Percentiles rank a stretch among this genome's conserved stretches.
Conservation (phyloP, 345 rosid species). For the sweet orange (Citrus sinensis) region DVS_A1.0 CM039165.1:34854501-34855000, state of each 20-base stretch:
- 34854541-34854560: neutral
- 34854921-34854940: too few species aligned
- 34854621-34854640: neutral
- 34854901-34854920: neutral
- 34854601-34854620: neutral
- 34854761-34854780: neutral
- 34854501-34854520: constrained; percentile 46
- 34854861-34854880: neutral
- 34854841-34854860: neutral
- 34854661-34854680: neutral
- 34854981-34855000: neutral
- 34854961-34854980: neutral
- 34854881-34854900: neutral
- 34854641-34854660: neutral
- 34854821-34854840: neutral
- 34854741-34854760: too few species aligned
- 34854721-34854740: too few species aligned
- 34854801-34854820: too few species aligned
- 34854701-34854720: too few species aligned
- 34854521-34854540: neutral
- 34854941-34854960: neutral
- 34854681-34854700: too few species aligned
- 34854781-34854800: neutral
- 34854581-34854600: neutral
- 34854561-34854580: neutral